These are phyloP conservation scores for Dothideomycetes sp. DNA, from an alignment of 2,329 filamentous ascomycete species.

Conservation along the genomic window DNA sequence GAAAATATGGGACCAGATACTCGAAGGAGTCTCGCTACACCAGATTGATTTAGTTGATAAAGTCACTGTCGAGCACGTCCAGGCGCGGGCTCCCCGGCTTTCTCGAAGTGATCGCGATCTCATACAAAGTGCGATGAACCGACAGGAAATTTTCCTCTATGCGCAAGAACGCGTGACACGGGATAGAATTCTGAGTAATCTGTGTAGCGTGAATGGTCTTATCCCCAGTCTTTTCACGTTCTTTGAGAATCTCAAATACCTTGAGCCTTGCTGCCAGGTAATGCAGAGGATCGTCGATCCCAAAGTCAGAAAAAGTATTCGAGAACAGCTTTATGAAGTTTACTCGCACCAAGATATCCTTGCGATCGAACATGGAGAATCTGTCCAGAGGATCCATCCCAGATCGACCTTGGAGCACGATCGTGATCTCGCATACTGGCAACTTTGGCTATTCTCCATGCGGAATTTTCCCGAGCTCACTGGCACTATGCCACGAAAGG, in stretches of 20 bases:
- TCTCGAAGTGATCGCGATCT: conserved; percentile 6
- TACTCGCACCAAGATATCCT: conserved; percentile 7
- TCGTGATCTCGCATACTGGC: conserved; percentile 5
- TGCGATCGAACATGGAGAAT: conserved; percentile 11
- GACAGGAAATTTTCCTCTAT: conserved; percentile 6
- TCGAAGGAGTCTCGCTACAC: background rate
- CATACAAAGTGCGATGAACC: conserved; percentile 1
- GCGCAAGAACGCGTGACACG: conserved; percentile 1
- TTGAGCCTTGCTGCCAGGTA: conserved; percentile 17
- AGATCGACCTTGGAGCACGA: background rate
- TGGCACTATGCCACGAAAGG: conserved; percentile 8
- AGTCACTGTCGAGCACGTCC: conserved; percentile 8
- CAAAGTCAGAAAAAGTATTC: conserved; percentile 3
- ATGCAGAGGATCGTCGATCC: conserved; percentile 12
- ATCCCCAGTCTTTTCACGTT: conserved; percentile 19
- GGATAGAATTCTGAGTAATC: conserved; percentile 4
- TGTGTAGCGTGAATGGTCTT: conserved; percentile 6
- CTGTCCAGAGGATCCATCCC: conserved; percentile 7
- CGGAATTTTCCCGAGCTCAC: conserved; percentile 14
- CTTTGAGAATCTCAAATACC: conserved; percentile 20
- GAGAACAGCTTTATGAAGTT: conserved; percentile 5
- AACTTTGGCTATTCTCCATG: conserved; percentile 15
- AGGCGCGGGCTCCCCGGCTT: conserved; percentile 7
- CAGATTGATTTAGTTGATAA: conserved; percentile 9
- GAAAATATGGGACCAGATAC: conserved; percentile 10